Base-by-base conservation (phyloP, 768 basidiomycete genomes). In the Rhodotorula kratochvilovae region DNA sequence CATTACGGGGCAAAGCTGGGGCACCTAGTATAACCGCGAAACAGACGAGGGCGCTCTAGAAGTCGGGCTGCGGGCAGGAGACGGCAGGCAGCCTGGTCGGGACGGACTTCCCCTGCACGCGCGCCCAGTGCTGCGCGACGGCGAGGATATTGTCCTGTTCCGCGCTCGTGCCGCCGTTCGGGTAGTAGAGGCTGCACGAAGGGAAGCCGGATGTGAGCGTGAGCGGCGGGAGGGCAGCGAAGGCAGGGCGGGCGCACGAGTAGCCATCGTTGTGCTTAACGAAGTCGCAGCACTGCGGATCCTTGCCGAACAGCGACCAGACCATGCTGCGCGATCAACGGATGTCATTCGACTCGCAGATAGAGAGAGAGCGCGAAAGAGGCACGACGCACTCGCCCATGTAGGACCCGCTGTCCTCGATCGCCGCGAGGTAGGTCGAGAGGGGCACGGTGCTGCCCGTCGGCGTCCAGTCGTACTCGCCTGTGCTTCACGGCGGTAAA, bases 391-490 rank as follows among this genome's bases (percentile, higher is more conserved):
- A 69, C 45, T 74, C 69, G 35, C 73, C 73, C 27, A 67, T 7
- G n/a, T 60, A 65, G 1, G 61, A 33, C 23, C 46, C 36, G 6
- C n/a, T 29, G 27, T 10, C 3, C 56, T 74, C 73, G 51, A 74
- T 57, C 2, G n/a, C 21, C 10, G 63, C 25, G 60, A 71, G 55
- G 51, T 71, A 74, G 45, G 35, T 42, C 12, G 51, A 55, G 6
- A 74, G 35, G 23, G 63, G 29, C 13, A 51, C 55, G 13, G 46
- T 57, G 5, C 63, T 59, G n/a, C 36, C 43, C 2, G 29, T 54
- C 10, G 61, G 48, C 3, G 63, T 66, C 73, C 73, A 74, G 53
- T 74, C 73, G 48, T 35, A 71, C 58, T 75, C 73, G 56, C 70
- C 65, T 65, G 35, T 31, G 21, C 3, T n/a, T n/a, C n/a, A n/a